Percentiles rank a stretch among this genome's conserved stretches.
phyloP scores from a whole-genome alignment of 2,329 filamentous ascomycete species.

The Chaetomium strumarium region DNA sequence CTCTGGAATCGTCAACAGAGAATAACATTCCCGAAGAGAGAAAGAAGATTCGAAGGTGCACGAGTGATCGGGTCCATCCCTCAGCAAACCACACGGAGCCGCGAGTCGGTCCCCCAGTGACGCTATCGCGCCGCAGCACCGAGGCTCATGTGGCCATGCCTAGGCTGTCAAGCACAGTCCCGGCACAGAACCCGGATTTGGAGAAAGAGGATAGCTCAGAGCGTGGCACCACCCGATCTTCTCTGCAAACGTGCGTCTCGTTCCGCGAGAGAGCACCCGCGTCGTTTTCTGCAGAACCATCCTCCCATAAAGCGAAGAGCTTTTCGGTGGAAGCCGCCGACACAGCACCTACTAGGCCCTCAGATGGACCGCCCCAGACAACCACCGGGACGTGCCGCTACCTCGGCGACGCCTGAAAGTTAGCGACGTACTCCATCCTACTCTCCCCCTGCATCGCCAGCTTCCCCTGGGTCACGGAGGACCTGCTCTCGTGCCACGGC shows the following conservation, averaged over 20 bases:
- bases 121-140: constrained; percentile 12
- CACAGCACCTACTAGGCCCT: neutral
- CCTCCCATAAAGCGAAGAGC: neutral
- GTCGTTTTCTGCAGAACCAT: neutral
- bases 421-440: constrained; percentile 35
- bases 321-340: neutral
- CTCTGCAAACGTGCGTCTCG: constrained; percentile 22
- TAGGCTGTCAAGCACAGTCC: neutral
- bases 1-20: neutral
- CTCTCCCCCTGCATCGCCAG: constrained; percentile 38
- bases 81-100: constrained; percentile 3
- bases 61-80: neutral
- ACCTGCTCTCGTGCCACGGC: constrained; percentile 39
- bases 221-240: constrained; percentile 11
- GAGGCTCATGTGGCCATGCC: neutral
- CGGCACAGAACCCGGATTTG: constrained; percentile 12
- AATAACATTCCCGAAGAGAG: neutral
- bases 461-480: constrained; percentile 32
- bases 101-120: neutral
- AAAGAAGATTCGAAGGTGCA: constrained; percentile 10
- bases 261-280: constrained; percentile 1
- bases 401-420: constrained; percentile 32
- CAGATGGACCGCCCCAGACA: neutral
- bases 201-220: neutral
- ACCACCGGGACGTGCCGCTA: constrained; percentile 28